phyloP scores from a whole-genome alignment of 2,329 filamentous ascomycete species.

The Cephalotrichum gorgonifer region DNA sequence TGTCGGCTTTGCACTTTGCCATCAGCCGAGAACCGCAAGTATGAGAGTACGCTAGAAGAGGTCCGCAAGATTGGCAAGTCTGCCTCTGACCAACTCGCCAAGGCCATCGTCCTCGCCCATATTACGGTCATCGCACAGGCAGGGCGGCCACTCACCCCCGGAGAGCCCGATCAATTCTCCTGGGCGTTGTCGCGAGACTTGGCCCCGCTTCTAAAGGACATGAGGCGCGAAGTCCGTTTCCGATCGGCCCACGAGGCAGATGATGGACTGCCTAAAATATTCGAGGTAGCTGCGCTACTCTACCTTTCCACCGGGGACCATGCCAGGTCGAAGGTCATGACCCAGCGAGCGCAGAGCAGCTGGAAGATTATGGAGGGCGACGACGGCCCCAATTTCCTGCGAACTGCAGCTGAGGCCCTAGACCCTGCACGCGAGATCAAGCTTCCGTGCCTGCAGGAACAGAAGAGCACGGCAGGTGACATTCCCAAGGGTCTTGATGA shows the following conservation, averaged over 20 bases:
- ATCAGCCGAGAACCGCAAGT: neutral
- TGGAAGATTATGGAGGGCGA: neutral
- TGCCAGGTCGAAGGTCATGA: neutral
- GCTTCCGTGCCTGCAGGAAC: neutral
- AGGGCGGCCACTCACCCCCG: no score
- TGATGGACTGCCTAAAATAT: neutral
- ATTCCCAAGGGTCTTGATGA: neutral
- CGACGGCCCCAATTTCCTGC: neutral
- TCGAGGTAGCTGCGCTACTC: neutral
- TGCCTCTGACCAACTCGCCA: neutral
- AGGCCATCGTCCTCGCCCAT: no score
- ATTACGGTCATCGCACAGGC: no score
- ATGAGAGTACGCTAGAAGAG: neutral
- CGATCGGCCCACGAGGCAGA: neutral
- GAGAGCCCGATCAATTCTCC: no score
- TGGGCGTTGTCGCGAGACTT: no score
- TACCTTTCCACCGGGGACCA: neutral
- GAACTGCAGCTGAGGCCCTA: neutral
- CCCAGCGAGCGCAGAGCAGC: neutral
- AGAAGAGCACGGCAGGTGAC: neutral
- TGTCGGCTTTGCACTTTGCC: neutral
- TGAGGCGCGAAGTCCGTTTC: neutral
- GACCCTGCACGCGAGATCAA: neutral
- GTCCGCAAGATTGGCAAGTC: neutral
- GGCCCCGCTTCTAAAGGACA: neutral